Conservation (phyloP, 2,329 filamentous ascomycete species). For the Alternaria sp. region DNA sequence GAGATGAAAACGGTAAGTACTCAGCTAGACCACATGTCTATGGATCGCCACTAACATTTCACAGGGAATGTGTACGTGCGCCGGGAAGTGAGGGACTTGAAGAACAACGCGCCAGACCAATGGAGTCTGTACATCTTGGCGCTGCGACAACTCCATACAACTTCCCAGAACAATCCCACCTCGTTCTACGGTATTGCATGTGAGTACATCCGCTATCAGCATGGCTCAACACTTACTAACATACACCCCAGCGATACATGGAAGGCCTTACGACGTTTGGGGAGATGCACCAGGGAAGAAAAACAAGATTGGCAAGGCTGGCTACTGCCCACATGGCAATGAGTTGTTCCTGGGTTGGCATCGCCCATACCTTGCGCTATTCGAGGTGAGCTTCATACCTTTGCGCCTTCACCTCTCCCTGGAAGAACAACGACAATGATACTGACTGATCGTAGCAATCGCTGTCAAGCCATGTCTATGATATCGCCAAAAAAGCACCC, state of each 20-base stretch:
- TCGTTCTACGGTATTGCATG: slow-evolving; percentile 83
- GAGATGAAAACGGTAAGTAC: slow-evolving; percentile 25
- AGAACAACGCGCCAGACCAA: slow-evolving; percentile 63
- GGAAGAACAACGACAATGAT: too few species aligned
- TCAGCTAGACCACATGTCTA: background rate
- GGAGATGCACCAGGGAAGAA: slow-evolving; percentile 38
- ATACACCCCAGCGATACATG: slow-evolving; percentile 39
- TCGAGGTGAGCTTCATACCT: slow-evolving; percentile 53
- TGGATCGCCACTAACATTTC: background rate
- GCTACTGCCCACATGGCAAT: slow-evolving; percentile 80
- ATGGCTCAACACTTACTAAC: background rate
- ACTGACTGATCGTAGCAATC: slow-evolving; percentile 31
- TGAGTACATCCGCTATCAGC: slow-evolving; percentile 41
- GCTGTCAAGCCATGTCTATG: slow-evolving; percentile 30
- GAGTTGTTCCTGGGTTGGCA: slow-evolving; percentile 86
- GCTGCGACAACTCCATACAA: slow-evolving; percentile 71
- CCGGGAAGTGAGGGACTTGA: slow-evolving; percentile 70
- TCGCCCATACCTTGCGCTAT: slow-evolving; percentile 74
- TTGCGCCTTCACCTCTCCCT: too few species aligned
- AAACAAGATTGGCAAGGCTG: slow-evolving; percentile 47
- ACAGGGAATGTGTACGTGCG: slow-evolving; percentile 52
- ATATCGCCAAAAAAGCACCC: slow-evolving; percentile 25
- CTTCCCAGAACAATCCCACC: slow-evolving; percentile 65
- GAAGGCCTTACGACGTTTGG: slow-evolving; percentile 45
- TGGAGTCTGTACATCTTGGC: slow-evolving; percentile 81